Percentiles rank a stretch among this genome's conserved stretches.
phyloP scores from a whole-genome alignment of 495 filamentous ascomycete species.

The Aspergillus heteromorphus region DNA sequence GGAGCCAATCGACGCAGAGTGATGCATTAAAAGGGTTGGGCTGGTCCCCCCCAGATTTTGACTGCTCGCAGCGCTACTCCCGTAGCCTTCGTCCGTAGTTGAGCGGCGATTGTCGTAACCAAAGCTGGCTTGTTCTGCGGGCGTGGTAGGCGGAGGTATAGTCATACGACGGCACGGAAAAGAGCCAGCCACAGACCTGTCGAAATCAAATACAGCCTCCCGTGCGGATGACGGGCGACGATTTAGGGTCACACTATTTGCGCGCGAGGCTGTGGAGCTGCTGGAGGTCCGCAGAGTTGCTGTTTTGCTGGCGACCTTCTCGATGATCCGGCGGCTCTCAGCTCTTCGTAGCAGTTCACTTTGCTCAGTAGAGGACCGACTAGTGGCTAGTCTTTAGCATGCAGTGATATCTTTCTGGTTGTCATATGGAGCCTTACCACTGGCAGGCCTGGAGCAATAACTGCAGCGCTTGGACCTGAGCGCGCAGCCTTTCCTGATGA shows the following conservation, averaged over 20 bases:
- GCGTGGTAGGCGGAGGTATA: constrained; percentile 12
- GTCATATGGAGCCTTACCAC: constrained; percentile 26
- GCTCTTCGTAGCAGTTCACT: constrained; percentile 27
- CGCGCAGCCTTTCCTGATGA: constrained; percentile 34
- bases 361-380: constrained; percentile 32
- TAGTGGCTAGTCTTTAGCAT: constrained; percentile 5
- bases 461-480: constrained; percentile 39
- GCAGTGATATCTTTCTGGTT: neutral
- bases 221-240: constrained; percentile 25
- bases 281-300: constrained; percentile 29
- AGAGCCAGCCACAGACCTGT: constrained; percentile 23
- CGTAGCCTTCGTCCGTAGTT: constrained; percentile 23
- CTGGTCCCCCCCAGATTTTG: constrained; percentile 6
- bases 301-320: constrained; percentile 37
- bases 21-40: constrained; percentile 16
- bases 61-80: constrained; percentile 12
- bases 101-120: constrained; percentile 7
- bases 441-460: constrained; percentile 40
- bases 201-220: constrained; percentile 31
- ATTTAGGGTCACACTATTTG: constrained; percentile 23
- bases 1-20: constrained; percentile 17
- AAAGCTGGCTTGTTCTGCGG: constrained; percentile 5
- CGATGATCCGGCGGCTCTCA: constrained; percentile 34
- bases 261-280: constrained; percentile 23
- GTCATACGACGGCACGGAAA: constrained; percentile 24